These are phyloP conservation scores for Gracilaria caudata DNA, from an alignment of 23 red algal genomes.

Conservation along the genomic window DNA sequence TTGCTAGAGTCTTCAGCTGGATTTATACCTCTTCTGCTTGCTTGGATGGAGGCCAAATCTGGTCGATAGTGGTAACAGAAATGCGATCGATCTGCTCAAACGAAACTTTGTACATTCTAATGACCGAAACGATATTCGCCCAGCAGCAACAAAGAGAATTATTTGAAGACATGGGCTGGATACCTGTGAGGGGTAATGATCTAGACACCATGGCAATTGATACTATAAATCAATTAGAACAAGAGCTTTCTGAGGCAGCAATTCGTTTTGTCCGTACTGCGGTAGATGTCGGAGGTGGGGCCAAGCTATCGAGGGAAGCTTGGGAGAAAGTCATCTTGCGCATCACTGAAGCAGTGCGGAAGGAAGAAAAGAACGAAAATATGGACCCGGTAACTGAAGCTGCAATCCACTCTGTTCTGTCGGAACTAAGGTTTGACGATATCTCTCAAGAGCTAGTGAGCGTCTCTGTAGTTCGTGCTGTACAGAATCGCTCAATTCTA, in stretches of 20 bases:
- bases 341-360: not conserved
- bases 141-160: conserved; percentile 21
- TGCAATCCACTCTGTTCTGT: not conserved
- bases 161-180: conserved; percentile 18
- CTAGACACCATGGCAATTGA: not conserved
- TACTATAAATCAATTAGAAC: not conserved
- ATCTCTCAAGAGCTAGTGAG: not conserved
- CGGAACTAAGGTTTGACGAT: not conserved
- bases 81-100: conserved; percentile 2
- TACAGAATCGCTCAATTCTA: not conserved
- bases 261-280: conserved; percentile 3
- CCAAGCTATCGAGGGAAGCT: not conserved
- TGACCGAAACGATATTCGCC: conserved; percentile 10
- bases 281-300: conserved; percentile 10
- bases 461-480: not conserved
- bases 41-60: not conserved
- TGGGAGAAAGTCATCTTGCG: not conserved
- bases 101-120: not conserved
- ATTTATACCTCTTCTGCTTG: conserved; percentile 15
- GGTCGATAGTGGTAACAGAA: not conserved
- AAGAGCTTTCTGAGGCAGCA: not conserved
- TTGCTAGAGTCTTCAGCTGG: conserved; percentile 16
- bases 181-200: conserved; percentile 2
- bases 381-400: conserved; percentile 16
- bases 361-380: not conserved